Percentiles rank a stretch among this genome's conserved stretches.
phyloP scores from a whole-genome alignment of 495 filamentous ascomycete genomes.

The Trichoderma parareesei region DNA sequence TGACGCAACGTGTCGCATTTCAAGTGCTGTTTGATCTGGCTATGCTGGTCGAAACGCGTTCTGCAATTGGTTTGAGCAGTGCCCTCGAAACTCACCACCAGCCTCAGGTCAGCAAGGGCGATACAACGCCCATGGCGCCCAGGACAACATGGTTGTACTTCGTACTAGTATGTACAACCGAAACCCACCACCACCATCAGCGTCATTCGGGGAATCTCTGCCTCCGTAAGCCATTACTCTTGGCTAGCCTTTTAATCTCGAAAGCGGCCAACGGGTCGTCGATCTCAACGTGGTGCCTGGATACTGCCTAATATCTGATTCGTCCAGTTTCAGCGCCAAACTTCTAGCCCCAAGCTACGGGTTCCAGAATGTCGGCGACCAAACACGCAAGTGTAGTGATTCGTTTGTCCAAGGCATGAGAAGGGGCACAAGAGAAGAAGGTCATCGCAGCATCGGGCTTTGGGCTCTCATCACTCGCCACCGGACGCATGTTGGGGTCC shows the following conservation, averaged over 20 bases:
- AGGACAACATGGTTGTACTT: too few species aligned
- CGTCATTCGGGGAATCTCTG: neutral
- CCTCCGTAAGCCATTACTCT: neutral
- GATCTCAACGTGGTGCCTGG: neutral
- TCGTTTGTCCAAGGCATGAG: neutral
- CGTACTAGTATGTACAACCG: too few species aligned
- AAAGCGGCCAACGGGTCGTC: neutral
- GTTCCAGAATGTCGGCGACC: conserved; percentile 8
- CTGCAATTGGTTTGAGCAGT: too few species aligned
- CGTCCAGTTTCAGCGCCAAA: neutral
- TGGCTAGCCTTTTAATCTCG: neutral
- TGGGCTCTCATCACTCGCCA: neutral
- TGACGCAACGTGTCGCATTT: neutral
- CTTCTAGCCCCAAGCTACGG: neutral
- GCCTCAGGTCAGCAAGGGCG: too few species aligned
- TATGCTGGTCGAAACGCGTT: too few species aligned
- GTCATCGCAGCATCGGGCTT: neutral
- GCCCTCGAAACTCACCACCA: too few species aligned
- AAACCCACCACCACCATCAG: neutral
- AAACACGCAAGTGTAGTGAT: neutral
- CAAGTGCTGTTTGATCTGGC: too few species aligned
- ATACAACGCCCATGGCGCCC: too few species aligned
- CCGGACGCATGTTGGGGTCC: neutral
- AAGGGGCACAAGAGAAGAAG: neutral
- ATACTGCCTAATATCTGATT: neutral